Evolutionary conservation across 805 yeast genomes (phyloP), one percentile per base, ranked within the genome.

Genomic region (Candida palmyrensis): DNA sequence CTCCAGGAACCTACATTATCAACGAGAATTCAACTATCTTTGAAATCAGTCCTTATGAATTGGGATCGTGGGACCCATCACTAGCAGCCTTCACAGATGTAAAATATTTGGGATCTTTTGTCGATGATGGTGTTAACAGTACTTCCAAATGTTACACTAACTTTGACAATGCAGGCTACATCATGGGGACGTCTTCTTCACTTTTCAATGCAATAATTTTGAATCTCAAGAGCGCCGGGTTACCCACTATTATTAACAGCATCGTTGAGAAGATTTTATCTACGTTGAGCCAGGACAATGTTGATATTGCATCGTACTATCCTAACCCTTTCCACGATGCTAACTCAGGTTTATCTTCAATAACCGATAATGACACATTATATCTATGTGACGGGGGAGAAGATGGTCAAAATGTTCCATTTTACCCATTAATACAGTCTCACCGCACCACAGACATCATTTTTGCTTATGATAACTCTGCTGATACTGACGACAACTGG

Each of bases 31-130:
- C 69, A 16, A 60, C 69, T 1, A 54, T 64, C 10, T 48, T 63
- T 35, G 71, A 64, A 48, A 35, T 60, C 35, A 59, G 49, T 31
- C 65, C 71, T 4, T 63, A 32, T 41, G 71, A 64, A 43, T 37
- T 87, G 49, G 96, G 96, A 10, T 79, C 94, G 4, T 87, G 95
- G 95, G 96, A 88, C 51, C 82, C 86, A 10, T 64, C 81, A 1
- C 57, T 84, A 35, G 65, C 71, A 35, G 61, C 81, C 3, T 87
- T 88, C 55, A 66, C 79, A 9, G 79, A 82, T 39, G 57, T 76
- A 28, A 71, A 77, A 54, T 86, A 82, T 51, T 54, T 84, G 30
- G 96, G 96, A 7, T 69, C 94, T 1, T 55, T 69, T 15, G 70
- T 82, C 22, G 47, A 66, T 17, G 66, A 76, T 39, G 96, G 96